Evolutionary conservation across 768 basidiomycete species (phyloP).

Genomic region (Suillus decipiens): DNA sequence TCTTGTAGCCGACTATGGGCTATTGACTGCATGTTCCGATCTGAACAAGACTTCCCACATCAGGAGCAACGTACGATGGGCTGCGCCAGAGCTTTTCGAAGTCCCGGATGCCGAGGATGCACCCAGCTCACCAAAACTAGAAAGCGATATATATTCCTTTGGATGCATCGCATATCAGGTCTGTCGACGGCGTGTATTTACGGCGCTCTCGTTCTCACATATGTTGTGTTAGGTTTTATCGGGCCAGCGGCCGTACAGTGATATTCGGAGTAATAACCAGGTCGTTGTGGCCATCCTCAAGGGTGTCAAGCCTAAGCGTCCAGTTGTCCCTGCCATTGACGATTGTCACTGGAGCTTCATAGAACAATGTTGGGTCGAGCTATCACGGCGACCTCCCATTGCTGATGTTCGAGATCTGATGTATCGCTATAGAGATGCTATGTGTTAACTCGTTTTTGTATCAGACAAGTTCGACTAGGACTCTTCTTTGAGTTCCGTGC

Average conservation of each 20-base stretch:
- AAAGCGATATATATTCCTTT: conserved; percentile 15
- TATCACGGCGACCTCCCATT: neutral
- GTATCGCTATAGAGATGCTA: neutral
- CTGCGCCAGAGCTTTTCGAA: conserved; percentile 31
- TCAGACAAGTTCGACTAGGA: neutral
- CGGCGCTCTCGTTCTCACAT: neutral
- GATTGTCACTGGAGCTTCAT: conserved; percentile 44
- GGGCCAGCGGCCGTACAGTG: neutral
- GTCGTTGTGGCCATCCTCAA: conserved; percentile 16
- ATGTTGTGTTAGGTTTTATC: conserved; percentile 2
- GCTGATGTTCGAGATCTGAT: neutral
- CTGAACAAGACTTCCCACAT: conserved; percentile 6
- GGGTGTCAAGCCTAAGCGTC: conserved; percentile 3
- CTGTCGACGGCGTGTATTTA: neutral
- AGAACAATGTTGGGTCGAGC: conserved; percentile 37
- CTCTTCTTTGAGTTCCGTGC: neutral
- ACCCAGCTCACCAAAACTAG: neutral
- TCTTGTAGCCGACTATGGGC: neutral
- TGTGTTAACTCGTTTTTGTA: neutral
- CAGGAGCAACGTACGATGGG: conserved; percentile 32
- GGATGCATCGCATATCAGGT: conserved; percentile 27
- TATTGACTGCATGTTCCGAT: neutral
- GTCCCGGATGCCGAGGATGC: conserved; percentile 15
- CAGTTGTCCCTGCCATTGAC: conserved; percentile 39
- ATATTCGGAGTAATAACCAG: conserved; percentile 7